A percentile compares a stretch with the other conserved stretches of the same genome.
Conservation (phyloP, 805 yeast species). For the Myxozyma mucilagina region DNA sequence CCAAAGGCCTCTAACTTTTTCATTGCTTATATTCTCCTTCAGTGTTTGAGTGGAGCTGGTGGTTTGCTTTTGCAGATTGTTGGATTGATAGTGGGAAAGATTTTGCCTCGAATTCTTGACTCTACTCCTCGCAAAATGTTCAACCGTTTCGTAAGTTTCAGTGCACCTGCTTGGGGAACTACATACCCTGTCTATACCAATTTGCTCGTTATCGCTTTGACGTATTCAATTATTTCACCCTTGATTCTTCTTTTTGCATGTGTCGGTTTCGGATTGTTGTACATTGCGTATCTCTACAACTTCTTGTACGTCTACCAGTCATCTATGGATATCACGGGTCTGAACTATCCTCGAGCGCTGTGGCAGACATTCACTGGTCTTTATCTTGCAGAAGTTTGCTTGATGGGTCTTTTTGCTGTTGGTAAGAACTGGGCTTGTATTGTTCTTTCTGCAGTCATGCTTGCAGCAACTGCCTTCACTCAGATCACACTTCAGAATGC, state of each 20-base stretch:
- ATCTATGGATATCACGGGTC: slow-evolving; percentile 74
- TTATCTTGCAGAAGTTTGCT: slow-evolving; percentile 81
- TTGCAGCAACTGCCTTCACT: slow-evolving; percentile 64
- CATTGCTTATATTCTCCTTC: slow-evolving; percentile 75
- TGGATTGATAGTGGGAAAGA: slow-evolving; percentile 66
- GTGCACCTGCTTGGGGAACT: slow-evolving; percentile 77
- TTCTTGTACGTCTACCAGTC: slow-evolving; percentile 68
- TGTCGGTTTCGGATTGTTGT: slow-evolving; percentile 67
- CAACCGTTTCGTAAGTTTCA: slow-evolving; percentile 66
- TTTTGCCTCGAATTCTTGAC: slow-evolving; percentile 71
- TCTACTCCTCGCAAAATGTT: slow-evolving; percentile 91
- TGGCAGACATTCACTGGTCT: slow-evolving; percentile 87
- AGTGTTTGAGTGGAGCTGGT: slow-evolving; percentile 78
- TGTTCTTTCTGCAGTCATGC: slow-evolving; percentile 66
- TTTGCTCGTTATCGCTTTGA: slow-evolving; percentile 67
- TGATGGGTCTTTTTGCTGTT: slow-evolving; percentile 82
- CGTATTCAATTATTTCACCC: slow-evolving; percentile 85
- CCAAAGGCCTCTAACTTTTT: slow-evolving; percentile 93
- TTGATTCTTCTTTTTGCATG: slow-evolving; percentile 73
- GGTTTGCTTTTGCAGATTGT: slow-evolving; percentile 75
- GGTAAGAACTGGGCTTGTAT: slow-evolving; percentile 96
- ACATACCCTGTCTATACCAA: slow-evolving; percentile 76
- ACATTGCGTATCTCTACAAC: slow-evolving; percentile 77
- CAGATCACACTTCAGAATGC: slow-evolving; percentile 67
- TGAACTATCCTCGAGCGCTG: slow-evolving; percentile 82